A percentile compares a stretch with the other conserved stretches of the same genome.
Conservation (phyloP, 768 basidiomycete genomes). For the Russula brevipes region DNA sequence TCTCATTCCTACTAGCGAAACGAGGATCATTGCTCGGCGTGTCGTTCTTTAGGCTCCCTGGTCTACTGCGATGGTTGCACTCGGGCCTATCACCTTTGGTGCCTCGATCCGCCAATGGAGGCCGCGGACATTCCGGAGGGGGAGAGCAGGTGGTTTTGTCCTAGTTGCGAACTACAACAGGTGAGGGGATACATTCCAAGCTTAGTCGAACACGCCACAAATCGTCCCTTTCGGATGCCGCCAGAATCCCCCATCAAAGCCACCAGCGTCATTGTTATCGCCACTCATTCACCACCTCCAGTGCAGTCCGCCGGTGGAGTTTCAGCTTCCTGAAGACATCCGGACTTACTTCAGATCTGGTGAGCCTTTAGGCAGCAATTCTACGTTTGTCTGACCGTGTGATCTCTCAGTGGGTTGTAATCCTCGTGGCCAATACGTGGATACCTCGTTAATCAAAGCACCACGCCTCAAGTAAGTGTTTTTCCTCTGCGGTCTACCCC, state of each 20-base stretch:
- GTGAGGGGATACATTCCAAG: slow-evolving; percentile 37
- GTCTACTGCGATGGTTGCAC: slow-evolving; percentile 98
- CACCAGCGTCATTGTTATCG: slow-evolving; percentile 60
- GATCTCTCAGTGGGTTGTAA: slow-evolving; percentile 62
- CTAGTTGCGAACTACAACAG: slow-evolving; percentile 60
- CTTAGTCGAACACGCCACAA: slow-evolving; percentile 18
- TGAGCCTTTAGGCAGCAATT: slow-evolving; percentile 31
- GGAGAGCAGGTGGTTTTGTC: slow-evolving; percentile 70
- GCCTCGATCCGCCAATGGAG: slow-evolving; percentile 93
- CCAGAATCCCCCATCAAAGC: slow-evolving; percentile 65
- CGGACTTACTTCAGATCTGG: slow-evolving; percentile 82
- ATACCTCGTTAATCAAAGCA: slow-evolving; percentile 68
- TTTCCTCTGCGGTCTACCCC: slow-evolving; percentile 17
- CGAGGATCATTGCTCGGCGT: slow-evolving; percentile 83
- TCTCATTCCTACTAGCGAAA: slow-evolving; percentile 41
- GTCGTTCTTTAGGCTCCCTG: slow-evolving; percentile 74
- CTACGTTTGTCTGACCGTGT: background rate
- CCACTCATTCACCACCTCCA: slow-evolving; percentile 69
- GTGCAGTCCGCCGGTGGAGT: slow-evolving; percentile 69
- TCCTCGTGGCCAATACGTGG: slow-evolving; percentile 76
- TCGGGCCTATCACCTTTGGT: slow-evolving; percentile 92
- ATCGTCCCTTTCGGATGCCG: slow-evolving; percentile 14
- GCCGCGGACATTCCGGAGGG: slow-evolving; percentile 80
- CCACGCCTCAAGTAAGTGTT: slow-evolving; percentile 74
- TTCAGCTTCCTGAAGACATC: slow-evolving; percentile 81